Conservation (phyloP, 768 basidiomycete species). For the Leccinum boreale region DNA sequence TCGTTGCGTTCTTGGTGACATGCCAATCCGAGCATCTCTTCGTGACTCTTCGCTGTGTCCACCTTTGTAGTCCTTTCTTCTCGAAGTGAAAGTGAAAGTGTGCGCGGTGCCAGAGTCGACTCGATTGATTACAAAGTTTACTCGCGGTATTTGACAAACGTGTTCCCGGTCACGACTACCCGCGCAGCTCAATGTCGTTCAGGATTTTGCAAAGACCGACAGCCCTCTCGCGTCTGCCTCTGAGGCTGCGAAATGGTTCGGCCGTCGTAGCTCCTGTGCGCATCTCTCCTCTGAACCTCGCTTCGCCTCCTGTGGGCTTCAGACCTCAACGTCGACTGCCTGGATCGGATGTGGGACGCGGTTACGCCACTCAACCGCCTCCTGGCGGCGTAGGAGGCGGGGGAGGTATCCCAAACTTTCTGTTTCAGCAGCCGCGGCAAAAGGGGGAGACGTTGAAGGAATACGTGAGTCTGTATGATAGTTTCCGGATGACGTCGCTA, state of each 20-base stretch:
- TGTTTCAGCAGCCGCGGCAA: slow-evolving; percentile 56
- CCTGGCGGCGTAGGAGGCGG: slow-evolving; percentile 34
- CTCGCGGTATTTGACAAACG: too few relatives aligned
- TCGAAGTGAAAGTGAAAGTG: too few relatives aligned
- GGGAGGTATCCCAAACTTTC: slow-evolving; percentile 53
- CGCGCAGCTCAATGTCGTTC: slow-evolving; percentile 1
- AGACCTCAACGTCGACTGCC: background rate
- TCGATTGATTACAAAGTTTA: too few relatives aligned
- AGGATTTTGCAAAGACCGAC: slow-evolving; percentile 2
- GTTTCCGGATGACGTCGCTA: background rate
- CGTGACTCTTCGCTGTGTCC: too few relatives aligned
- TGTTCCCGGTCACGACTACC: too few relatives aligned
- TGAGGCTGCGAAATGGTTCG: slow-evolving; percentile 20
- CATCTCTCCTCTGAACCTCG: background rate
- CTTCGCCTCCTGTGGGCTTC: background rate
- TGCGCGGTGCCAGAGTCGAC: too few relatives aligned
- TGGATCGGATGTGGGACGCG: slow-evolving; percentile 16
- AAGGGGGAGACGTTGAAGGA: slow-evolving; percentile 88
- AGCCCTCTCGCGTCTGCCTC: slow-evolving; percentile 10
- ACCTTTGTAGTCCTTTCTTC: too few relatives aligned
- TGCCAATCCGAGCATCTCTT: too few relatives aligned
- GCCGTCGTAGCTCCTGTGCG: slow-evolving; percentile 8
- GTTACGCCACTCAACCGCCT: slow-evolving; percentile 50
- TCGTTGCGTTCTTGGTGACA: too few relatives aligned
- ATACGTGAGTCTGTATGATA: slow-evolving; percentile 48